Percentiles rank a stretch among this genome's conserved stretches.
phyloP scores from a whole-genome alignment of 2,329 filamentous ascomycete species.

The Stagonosporopsis cucurbitacearum region DNA sequence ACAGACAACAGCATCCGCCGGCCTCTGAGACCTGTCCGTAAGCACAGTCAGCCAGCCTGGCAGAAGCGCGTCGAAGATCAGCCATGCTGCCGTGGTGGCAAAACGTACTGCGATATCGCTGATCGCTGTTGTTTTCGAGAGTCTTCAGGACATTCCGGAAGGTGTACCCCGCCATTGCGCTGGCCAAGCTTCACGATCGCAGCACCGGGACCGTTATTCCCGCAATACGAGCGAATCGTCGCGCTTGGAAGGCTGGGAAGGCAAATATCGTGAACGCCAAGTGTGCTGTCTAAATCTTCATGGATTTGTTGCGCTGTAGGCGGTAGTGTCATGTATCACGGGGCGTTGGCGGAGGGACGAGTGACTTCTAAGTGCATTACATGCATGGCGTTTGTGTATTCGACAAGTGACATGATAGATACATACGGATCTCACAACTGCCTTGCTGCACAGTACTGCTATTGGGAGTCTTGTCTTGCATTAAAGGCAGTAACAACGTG shows the following conservation, averaged over 20 bases:
- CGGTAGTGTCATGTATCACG: conserved; percentile 8
- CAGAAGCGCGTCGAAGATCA: conserved; percentile 4
- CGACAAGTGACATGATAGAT: background rate
- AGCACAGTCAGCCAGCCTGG: conserved; percentile 6
- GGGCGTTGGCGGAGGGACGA: background rate
- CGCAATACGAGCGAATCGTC: conserved; percentile 17
- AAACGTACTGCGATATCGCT: conserved; percentile 3
- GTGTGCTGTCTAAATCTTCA: conserved; percentile 1
- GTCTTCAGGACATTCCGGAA: background rate
- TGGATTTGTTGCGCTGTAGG: background rate
- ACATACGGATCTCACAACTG: background rate
- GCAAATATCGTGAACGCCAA: conserved; percentile 16
- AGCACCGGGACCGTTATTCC: conserved; percentile 14
- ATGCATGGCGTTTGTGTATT: conserved; percentile 1
- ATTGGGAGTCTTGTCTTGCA: background rate
- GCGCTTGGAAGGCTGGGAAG: conserved; percentile 2
- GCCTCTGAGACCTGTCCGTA: conserved; percentile 3
- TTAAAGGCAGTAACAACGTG: background rate
- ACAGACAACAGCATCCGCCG: conserved; percentile 6
- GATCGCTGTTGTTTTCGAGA: background rate
- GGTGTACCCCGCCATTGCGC: conserved; percentile 9
- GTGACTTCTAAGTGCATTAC: background rate
- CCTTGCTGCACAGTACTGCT: background rate
- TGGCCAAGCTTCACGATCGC: conserved; percentile 5
- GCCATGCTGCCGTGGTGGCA: conserved; percentile 9